phyloP scores from a whole-genome alignment of 305 asterid species.

The Fraxinus nigra region DNA sequence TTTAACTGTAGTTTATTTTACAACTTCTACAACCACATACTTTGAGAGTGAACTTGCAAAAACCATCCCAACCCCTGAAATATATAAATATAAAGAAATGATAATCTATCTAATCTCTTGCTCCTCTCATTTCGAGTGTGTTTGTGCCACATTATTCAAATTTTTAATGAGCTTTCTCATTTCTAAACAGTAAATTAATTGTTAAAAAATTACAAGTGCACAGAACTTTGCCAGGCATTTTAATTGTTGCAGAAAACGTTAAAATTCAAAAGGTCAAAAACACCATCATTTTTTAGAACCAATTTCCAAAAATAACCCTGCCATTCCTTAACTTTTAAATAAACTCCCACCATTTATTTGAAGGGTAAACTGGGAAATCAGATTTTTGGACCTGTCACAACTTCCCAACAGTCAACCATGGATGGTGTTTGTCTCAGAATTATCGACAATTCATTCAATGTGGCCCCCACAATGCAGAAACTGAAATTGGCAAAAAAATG shows the following conservation, averaged over 20 bases:
- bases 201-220: background rate
- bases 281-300: background rate
- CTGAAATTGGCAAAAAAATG: background rate
- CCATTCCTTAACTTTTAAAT: background rate
- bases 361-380: background rate
- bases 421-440: background rate
- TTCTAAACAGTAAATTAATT: background rate
- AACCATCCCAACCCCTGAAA: background rate
- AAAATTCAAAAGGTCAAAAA: background rate
- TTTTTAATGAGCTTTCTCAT: background rate
- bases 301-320: background rate
- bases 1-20: background rate
- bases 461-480: background rate
- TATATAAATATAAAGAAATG: background rate
- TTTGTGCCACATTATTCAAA: too few species aligned
- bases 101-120: background rate
- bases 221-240: background rate
- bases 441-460: background rate
- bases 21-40: background rate
- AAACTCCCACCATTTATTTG: background rate
- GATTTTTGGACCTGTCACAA: background rate
- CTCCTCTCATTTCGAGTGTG: background rate
- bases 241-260: background rate
- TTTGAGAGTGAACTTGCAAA: background rate
- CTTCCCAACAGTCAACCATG: background rate